phyloP scores from a whole-genome alignment of 371 early-diverging fungal species.

The Batrachochytrium dendrobatidis region DNA sequence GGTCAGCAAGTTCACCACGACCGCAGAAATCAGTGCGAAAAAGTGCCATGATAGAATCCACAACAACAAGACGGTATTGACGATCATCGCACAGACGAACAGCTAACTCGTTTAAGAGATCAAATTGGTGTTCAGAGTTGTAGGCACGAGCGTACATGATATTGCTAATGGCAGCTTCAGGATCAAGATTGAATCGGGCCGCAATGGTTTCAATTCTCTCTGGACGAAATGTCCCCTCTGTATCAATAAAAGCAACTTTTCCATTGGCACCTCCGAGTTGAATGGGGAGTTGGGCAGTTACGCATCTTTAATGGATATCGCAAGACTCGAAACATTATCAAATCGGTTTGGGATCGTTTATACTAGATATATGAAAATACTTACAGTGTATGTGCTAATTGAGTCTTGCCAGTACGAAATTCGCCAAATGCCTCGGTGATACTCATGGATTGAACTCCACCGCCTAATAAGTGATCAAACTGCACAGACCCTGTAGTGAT shows the following conservation, averaged over 20 bases:
- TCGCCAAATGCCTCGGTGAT: constrained; percentile 56
- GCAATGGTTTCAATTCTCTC: constrained; percentile 86
- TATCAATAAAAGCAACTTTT: constrained; percentile 83
- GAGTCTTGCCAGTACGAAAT: constrained; percentile 86
- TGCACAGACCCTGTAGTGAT: constrained; percentile 95
- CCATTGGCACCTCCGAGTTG: constrained; percentile 91
- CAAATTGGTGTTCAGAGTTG: constrained; percentile 96
- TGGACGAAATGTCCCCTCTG: constrained; percentile 98
- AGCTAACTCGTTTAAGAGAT: constrained; percentile 57
- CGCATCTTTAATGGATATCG: too few species aligned
- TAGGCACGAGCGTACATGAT: constrained; percentile 95
- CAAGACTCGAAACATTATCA: background rate
- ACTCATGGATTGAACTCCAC: constrained; percentile 83
- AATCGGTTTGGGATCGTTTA: background rate
- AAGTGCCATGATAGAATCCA: constrained; percentile 93
- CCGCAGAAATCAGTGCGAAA: constrained; percentile 98
- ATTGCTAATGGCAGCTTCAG: constrained; percentile 83
- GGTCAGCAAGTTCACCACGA: constrained; percentile 85
- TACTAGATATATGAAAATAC: background rate
- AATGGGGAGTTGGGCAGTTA: constrained; percentile 58
- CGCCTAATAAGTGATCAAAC: constrained; percentile 86
- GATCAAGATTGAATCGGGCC: constrained; percentile 52
- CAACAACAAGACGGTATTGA: constrained; percentile 69
- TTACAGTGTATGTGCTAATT: constrained; percentile 24
- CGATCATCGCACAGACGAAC: constrained; percentile 33